phyloP scores from a whole-genome alignment of 2,329 filamentous ascomycete genomes.

The Madurella mycetomatis region DNA sequence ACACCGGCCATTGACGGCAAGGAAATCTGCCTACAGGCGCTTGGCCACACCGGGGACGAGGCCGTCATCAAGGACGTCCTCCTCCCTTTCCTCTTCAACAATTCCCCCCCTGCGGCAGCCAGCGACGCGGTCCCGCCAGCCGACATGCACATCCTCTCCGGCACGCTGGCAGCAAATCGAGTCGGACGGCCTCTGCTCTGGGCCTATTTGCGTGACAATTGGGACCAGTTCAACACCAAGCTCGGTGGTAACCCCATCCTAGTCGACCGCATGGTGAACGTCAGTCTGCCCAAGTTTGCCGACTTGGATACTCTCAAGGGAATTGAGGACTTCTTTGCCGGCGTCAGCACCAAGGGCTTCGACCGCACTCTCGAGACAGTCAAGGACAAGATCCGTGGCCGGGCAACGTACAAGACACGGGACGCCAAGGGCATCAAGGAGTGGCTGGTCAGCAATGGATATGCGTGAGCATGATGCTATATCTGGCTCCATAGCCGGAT shows the following conservation, averaged over 20 bases:
- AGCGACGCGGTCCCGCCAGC: constrained; percentile 69
- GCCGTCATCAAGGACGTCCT: constrained; percentile 63
- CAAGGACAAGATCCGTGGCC: constrained; percentile 77
- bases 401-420: constrained; percentile 75
- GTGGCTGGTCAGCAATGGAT: constrained; percentile 56
- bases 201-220: constrained; percentile 81
- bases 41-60: constrained; percentile 68
- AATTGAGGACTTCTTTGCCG: constrained; percentile 78
- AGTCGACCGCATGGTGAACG: constrained; percentile 80
- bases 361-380: constrained; percentile 82
- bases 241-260: constrained; percentile 77
- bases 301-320: constrained; percentile 66
- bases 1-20: constrained; percentile 87
- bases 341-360: constrained; percentile 81
- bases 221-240: constrained; percentile 66
- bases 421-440: constrained; percentile 69
- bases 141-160: constrained; percentile 81
- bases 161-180: constrained; percentile 67
- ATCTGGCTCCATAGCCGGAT: neutral
- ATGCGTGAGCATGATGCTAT: constrained; percentile 14
- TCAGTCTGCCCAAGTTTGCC: constrained; percentile 73
- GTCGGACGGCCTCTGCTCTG: constrained; percentile 72
- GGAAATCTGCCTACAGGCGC: constrained; percentile 72
- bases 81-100: constrained; percentile 75
- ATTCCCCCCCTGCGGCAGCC: constrained; percentile 44